phyloP scores from a whole-genome alignment of 768 basidiomycete species.

The Tylopilus sp. region DNA sequence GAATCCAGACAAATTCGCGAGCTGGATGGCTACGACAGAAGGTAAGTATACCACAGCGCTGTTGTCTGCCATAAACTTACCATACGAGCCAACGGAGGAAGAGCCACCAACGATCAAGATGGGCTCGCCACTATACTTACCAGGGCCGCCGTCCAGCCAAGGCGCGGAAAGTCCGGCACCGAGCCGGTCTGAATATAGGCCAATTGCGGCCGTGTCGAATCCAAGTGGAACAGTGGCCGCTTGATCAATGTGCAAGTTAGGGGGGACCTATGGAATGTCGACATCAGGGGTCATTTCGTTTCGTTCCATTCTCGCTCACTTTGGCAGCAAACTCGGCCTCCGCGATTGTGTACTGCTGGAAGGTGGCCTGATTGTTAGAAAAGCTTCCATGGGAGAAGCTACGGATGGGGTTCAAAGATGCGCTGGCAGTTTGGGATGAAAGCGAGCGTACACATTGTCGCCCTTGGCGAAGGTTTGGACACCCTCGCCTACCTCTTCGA shows the following conservation, averaged over 20 bases:
- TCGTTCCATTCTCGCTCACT: conserved; percentile 16
- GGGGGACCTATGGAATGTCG: conserved; percentile 37
- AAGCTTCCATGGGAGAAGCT: conserved; percentile 30
- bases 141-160: conserved; percentile 29
- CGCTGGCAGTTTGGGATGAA: background rate
- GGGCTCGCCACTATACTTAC: conserved; percentile 39
- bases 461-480: conserved; percentile 36
- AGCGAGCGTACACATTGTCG: conserved; percentile 36
- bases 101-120: conserved; percentile 49
- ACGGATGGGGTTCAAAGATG: background rate
- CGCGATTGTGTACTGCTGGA: conserved; percentile 41
- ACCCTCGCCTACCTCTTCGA: conserved; percentile 37
- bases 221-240: conserved; percentile 47
- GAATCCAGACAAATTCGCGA: conserved; percentile 40
- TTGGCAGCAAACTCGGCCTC: conserved; percentile 35
- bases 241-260: conserved; percentile 40
- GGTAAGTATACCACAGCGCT: background rate
- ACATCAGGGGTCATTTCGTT: background rate
- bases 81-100: conserved; percentile 45
- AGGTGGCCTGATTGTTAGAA: conserved; percentile 30
- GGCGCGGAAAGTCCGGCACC: conserved; percentile 41
- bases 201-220: conserved; percentile 45
- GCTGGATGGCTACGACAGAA: conserved; percentile 33
- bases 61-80: conserved; percentile 26
- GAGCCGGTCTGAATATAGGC: conserved; percentile 39